Percentiles rank a stretch among this genome's conserved stretches.
Conservation (phyloP, 805 yeast genomes). For the Yamadazyma sp. region DNA sequence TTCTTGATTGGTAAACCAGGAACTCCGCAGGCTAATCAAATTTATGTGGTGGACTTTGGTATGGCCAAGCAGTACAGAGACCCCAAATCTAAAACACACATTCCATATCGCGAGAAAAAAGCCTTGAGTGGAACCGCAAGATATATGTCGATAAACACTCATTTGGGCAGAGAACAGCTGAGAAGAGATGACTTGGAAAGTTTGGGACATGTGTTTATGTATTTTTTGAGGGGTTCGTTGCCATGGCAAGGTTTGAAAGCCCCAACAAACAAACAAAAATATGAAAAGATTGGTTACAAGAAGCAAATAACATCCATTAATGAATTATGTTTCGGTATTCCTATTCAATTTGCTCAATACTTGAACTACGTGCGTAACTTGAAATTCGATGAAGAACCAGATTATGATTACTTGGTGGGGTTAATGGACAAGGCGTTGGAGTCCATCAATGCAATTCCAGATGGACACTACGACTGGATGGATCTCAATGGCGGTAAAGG, state of each 20-base stretch:
- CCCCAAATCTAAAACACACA: slow-evolving; percentile 76
- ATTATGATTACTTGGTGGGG: slow-evolving; percentile 73
- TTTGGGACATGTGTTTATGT: slow-evolving; percentile 78
- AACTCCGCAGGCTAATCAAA: slow-evolving; percentile 59
- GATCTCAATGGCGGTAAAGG: slow-evolving; percentile 76
- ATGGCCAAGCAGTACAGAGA: slow-evolving; percentile 86
- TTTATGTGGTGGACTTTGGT: slow-evolving; percentile 79
- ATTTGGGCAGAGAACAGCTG: slow-evolving; percentile 79
- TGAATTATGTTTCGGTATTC: slow-evolving; percentile 63
- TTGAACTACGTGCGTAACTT: slow-evolving; percentile 65
- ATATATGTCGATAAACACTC: slow-evolving; percentile 88
- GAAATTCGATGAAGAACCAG: slow-evolving; percentile 78
- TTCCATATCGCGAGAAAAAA: slow-evolving; percentile 78
- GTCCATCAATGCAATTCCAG: slow-evolving; percentile 44
- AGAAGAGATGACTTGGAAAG: slow-evolving; percentile 83
- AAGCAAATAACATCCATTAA: slow-evolving; percentile 68
- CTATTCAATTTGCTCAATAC: slow-evolving; percentile 73
- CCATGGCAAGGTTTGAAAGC: slow-evolving; percentile 94
- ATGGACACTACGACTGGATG: slow-evolving; percentile 80
- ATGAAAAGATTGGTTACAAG: slow-evolving; percentile 81
- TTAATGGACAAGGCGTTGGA: slow-evolving; percentile 77
- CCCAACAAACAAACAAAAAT: slow-evolving; percentile 78
- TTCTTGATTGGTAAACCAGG: slow-evolving; percentile 69
- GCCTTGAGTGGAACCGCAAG: slow-evolving; percentile 84
- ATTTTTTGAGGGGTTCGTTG: slow-evolving; percentile 72